phyloP scores from a whole-genome alignment of 352 stramenopile genomes.

The Pythium volutum region DNA sequence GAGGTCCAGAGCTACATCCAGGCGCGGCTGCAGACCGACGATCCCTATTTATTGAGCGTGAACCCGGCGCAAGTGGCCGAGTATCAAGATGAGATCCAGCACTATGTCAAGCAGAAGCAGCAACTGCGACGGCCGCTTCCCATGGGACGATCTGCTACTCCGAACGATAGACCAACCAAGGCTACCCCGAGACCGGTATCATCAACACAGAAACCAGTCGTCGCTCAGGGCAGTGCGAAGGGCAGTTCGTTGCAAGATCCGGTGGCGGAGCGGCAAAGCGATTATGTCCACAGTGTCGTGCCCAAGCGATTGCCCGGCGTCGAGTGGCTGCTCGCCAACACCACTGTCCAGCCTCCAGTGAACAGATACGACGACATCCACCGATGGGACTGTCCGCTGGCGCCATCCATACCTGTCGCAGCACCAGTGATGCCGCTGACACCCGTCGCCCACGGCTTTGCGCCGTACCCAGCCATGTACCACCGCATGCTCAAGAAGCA shows the following conservation, averaged over 20 bases:
- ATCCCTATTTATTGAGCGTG: conserved; percentile 18
- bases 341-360: background rate
- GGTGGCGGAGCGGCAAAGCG: background rate
- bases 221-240: background rate
- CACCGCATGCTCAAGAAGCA: conserved; percentile 27
- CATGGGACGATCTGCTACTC: background rate
- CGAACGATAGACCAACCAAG: background rate
- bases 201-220: background rate
- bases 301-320: conserved; percentile 11
- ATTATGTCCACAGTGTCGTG: background rate
- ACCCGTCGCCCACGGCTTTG: background rate
- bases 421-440: background rate
- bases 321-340: conserved; percentile 18
- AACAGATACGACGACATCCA: background rate
- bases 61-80: conserved; percentile 20
- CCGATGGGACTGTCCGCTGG: background rate
- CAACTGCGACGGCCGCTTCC: conserved; percentile 17
- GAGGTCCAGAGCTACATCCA: conserved; percentile 27
- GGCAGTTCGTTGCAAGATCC: background rate
- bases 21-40: conserved; percentile 19
- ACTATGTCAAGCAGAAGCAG: conserved; percentile 27
- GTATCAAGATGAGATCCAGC: conserved; percentile 25
- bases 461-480: background rate
- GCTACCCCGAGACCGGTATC: too few species aligned
- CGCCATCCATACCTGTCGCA: background rate